Percentiles rank a stretch among this genome's conserved stretches.
These are phyloP conservation scores for Xylaria sp. DNA, from an alignment of 495 filamentous ascomycete genomes.

Conservation along the genomic window DNA sequence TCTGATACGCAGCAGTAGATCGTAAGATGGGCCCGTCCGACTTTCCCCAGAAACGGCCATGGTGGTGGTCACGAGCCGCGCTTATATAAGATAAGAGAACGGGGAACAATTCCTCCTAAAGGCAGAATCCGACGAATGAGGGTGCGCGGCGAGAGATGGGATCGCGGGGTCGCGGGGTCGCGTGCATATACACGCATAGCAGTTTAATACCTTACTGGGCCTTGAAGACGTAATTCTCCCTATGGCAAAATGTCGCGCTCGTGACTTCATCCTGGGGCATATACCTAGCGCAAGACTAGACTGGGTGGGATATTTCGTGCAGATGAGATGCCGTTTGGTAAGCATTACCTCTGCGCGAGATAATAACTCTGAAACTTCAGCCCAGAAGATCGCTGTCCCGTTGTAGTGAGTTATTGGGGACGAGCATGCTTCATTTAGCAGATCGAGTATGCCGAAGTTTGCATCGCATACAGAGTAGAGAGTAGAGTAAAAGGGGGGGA, in stretches of 20 bases:
- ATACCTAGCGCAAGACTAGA: background rate
- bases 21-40: background rate
- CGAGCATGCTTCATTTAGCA: background rate
- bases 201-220: background rate
- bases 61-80: background rate
- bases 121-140: background rate
- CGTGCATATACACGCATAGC: background rate
- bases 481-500: background rate
- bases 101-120: background rate
- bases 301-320: background rate
- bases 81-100: conserved; percentile 7
- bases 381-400: background rate
- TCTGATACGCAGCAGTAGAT: background rate
- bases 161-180: background rate
- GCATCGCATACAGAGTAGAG: background rate
- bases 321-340: background rate
- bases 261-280: background rate
- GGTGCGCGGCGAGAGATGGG: background rate
- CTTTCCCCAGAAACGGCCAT: background rate
- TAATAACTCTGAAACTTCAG: conserved; percentile 17
- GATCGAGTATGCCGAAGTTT: conserved; percentile 12
- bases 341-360: background rate
- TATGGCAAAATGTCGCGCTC: background rate
- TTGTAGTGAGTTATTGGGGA: background rate
- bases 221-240: background rate